phyloP scores from a whole-genome alignment of 257 asterid genomes.

The Marsdenia floribunda region DNA sequence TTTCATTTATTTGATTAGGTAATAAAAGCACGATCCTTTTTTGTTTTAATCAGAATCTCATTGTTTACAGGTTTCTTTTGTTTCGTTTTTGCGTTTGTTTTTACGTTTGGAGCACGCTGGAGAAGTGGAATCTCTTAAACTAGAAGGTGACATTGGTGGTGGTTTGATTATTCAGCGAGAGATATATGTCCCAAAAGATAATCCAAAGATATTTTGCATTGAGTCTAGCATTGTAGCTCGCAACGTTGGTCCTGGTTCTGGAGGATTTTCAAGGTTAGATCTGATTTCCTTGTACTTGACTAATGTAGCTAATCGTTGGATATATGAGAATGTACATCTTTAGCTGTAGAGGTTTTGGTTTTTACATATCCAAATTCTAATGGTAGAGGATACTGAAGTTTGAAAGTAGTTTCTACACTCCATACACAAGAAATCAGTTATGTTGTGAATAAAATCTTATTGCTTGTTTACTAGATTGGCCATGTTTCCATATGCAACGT shows the following conservation, averaged over 20 bases:
- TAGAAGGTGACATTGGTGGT: conserved; percentile 92
- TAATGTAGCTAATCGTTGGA: not conserved
- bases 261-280: conserved; percentile 86
- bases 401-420: not conserved
- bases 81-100: no score
- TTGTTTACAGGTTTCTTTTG: no score
- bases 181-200: conserved; percentile 54
- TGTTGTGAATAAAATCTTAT: not conserved
- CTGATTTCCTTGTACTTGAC: conserved; percentile 3
- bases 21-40: no score
- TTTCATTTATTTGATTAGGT: no score
- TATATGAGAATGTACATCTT: not conserved
- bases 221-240: conserved; percentile 73
- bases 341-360: not conserved
- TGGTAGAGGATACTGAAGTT: not conserved
- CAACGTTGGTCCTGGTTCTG: conserved; percentile 93
- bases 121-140: conserved; percentile 62
- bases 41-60: no score
- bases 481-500: no score
- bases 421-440: not conserved
- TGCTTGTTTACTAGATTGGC: no score
- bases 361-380: no score
- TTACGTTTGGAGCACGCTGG: conserved; percentile 83
- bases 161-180: conserved; percentile 63
- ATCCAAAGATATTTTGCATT: conserved; percentile 47